Percentiles rank a stretch among this genome's conserved stretches.
Conservation (phyloP, 129 eudicot genomes). For the Lactuca sativa region DNA sequence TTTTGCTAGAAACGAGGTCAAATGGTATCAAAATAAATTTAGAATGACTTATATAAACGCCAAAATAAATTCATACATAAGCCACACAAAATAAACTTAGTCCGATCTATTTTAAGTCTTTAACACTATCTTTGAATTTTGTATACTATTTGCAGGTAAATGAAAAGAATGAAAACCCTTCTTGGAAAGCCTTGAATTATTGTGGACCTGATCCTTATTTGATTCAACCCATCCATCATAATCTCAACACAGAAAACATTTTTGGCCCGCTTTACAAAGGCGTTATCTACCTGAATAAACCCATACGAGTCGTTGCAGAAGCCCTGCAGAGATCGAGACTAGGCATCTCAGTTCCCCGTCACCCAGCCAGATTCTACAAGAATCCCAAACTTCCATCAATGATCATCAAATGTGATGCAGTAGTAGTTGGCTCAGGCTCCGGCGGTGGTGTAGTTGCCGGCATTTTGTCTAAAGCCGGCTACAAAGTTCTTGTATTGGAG, state of each 20-base stretch:
- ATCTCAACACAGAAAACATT: slow-evolving; percentile 17
- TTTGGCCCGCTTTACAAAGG: slow-evolving; percentile 61
- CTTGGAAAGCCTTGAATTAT: slow-evolving; percentile 77
- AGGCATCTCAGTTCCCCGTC: slow-evolving; percentile 29
- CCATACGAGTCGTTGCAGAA: slow-evolving; percentile 27
- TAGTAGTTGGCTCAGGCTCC: slow-evolving; percentile 71
- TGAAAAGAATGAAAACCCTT: slow-evolving; percentile 55
- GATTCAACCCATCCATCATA: slow-evolving; percentile 2
- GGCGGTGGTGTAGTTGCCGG: slow-evolving; percentile 85
- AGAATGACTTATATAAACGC: too few species aligned
- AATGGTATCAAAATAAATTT: too few species aligned
- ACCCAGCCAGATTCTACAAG: slow-evolving; percentile 5
- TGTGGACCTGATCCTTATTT: slow-evolving; percentile 65
- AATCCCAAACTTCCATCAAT: slow-evolving; percentile 29
- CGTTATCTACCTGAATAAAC: slow-evolving; percentile 38
- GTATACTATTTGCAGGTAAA: slow-evolving; percentile 42
- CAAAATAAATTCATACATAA: too few species aligned
- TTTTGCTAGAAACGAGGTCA: too few species aligned
- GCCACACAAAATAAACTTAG: too few species aligned
- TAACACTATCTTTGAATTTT: neutral
- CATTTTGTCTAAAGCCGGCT: slow-evolving; percentile 63
- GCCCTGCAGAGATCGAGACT: slow-evolving; percentile 39
- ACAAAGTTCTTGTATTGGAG: slow-evolving; percentile 74
- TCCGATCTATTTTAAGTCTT: too few species aligned
- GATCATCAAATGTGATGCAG: slow-evolving; percentile 62